These are phyloP conservation scores for Thalia dealbata DNA, from an alignment of 176 grass and related monocot species.

Conservation along the genomic window DNA sequence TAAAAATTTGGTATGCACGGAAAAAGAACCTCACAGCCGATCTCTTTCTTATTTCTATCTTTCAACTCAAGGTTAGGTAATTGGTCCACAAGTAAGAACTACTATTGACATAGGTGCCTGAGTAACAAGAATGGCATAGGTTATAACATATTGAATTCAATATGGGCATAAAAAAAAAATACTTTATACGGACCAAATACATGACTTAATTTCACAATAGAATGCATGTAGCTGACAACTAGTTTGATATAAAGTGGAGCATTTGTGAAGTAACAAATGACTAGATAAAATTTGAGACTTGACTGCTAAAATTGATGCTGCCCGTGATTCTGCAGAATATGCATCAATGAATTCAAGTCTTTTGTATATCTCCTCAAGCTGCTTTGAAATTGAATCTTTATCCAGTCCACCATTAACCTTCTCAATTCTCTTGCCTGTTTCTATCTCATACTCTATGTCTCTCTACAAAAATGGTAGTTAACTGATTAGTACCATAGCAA, in stretches of 20 bases:
- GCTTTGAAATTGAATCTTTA: conserved; percentile 68
- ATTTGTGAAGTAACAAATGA: not conserved
- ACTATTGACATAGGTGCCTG: not conserved
- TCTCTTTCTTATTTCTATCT: not conserved
- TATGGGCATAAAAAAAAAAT: not conserved
- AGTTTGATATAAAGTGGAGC: not conserved
- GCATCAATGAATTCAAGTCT: conserved; percentile 84
- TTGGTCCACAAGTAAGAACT: not conserved
- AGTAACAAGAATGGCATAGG: not conserved
- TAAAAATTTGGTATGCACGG: not conserved
- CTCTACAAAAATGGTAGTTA: conserved; percentile 36
- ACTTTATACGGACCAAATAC: not conserved
- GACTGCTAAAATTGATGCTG: conserved; percentile 88
- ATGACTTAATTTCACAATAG: not conserved
- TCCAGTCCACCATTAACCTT: conserved; percentile 41
- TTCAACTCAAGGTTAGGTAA: not conserved
- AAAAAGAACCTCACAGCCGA: not conserved
- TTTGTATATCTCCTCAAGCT: conserved; percentile 92
- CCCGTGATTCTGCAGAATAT: conserved; percentile 85
- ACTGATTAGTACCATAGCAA: conserved; percentile 18
- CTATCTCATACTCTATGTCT: conserved; percentile 73
- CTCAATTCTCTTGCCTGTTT: conserved; percentile 40
- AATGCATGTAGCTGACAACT: not conserved
- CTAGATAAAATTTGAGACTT: conserved; percentile 19
- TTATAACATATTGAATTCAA: not conserved